A percentile compares a stretch with the other conserved stretches of the same genome.
phyloP scores from a whole-genome alignment of 495 filamentous ascomycete species.

The Annulohypoxylon nitens region DNA sequence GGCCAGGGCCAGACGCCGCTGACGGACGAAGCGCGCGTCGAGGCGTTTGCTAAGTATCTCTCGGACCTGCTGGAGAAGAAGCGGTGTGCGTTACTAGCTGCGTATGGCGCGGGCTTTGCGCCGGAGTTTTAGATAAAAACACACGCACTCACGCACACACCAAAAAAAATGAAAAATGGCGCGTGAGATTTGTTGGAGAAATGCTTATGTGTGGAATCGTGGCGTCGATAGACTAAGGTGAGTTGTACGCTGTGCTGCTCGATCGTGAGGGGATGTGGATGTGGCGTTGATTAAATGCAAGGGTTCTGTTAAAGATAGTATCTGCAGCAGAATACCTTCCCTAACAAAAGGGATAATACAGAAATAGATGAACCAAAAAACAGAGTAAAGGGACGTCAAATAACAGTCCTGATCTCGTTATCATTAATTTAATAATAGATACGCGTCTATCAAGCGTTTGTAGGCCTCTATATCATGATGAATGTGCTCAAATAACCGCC shows the following conservation, averaged over 20 bases:
- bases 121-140: neutral
- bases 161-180: too few relatives aligned
- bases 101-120: neutral
- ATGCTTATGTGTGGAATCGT: conserved; percentile 8
- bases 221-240: conserved; percentile 21
- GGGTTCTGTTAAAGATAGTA: neutral
- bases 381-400: conserved; percentile 1
- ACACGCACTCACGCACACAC: too few relatives aligned
- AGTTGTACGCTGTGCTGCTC: conserved; percentile 24
- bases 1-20: neutral
- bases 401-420: neutral
- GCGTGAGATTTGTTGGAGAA: conserved; percentile 8
- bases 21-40: neutral
- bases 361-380: neutral
- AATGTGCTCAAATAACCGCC: conserved; percentile 8
- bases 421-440: conserved; percentile 21
- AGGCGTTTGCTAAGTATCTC: conserved; percentile 12
- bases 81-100: neutral
- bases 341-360: neutral
- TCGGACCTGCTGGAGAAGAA: conserved; percentile 16
- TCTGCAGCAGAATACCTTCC: neutral
- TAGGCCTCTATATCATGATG: conserved; percentile 13
- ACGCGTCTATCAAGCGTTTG: conserved; percentile 23
- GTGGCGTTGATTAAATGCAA: neutral
- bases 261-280: conserved; percentile 3